phyloP scores from a whole-genome alignment of 2,329 filamentous ascomycete species.

The Colletotrichum tabaci region DNA sequence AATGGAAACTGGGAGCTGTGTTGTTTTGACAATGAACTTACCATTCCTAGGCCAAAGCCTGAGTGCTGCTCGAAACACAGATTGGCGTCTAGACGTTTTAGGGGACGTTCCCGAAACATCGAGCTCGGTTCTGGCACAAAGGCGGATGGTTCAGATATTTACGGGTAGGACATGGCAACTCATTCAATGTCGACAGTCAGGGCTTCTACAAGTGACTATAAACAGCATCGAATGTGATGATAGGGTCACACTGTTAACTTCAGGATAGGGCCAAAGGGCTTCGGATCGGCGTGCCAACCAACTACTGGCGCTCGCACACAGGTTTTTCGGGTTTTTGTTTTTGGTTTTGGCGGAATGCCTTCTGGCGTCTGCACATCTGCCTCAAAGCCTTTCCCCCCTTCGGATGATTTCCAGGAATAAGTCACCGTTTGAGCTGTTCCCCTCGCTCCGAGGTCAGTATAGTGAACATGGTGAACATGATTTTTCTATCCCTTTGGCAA shows the following conservation, averaged over 20 bases:
- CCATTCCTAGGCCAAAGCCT: too few relatives aligned
- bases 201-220: neutral
- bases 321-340: neutral
- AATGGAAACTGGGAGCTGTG: too few relatives aligned
- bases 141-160: neutral
- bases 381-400: neutral
- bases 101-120: too few relatives aligned
- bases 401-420: neutral
- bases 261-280: neutral
- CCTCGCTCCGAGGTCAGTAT: neutral
- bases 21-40: too few relatives aligned
- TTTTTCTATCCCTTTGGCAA: neutral
- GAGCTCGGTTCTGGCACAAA: neutral
- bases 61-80: too few relatives aligned
- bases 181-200: neutral
- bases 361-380: neutral
- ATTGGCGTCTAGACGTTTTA: too few relatives aligned
- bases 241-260: neutral
- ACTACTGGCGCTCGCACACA: neutral
- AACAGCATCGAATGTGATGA: neutral
- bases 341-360: neutral
- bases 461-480: too few relatives aligned
- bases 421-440: neutral
- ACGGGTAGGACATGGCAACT: neutral
- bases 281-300: too few relatives aligned